Evolutionary conservation across 1,284 basidiomycete genomes (phyloP).

Genomic region (Boletus smithii): DNA sequence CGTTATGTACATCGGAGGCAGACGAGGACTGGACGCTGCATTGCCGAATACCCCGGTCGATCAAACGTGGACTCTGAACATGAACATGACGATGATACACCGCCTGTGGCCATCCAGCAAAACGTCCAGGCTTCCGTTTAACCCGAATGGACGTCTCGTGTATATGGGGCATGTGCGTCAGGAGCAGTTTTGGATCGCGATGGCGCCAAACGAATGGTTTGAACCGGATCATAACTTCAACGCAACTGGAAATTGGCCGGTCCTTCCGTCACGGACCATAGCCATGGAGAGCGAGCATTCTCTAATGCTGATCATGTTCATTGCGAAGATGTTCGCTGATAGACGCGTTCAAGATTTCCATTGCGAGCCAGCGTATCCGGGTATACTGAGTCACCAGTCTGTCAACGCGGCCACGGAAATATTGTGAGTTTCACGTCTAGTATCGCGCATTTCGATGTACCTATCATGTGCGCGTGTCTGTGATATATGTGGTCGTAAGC

Average conservation of each 20-base stretch:
- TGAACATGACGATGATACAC: neutral
- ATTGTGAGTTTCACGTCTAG: neutral
- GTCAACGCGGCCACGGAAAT: neutral
- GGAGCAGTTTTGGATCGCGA: neutral
- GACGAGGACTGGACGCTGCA: neutral
- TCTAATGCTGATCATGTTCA: slow-evolving; percentile 1
- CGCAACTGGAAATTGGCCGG: neutral
- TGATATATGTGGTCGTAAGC: neutral
- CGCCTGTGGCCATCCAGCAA: neutral
- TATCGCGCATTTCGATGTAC: neutral
- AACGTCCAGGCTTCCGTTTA: neutral
- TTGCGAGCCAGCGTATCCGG: neutral
- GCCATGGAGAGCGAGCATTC: neutral
- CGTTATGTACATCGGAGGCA: neutral
- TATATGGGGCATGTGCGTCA: neutral
- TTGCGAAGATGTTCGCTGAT: neutral
- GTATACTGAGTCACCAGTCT: neutral
- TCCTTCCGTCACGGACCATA: neutral
- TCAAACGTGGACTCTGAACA: too few relatives aligned
- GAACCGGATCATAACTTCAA: neutral
- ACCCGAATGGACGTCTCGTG: neutral
- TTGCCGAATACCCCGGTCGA: neutral
- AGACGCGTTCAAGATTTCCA: neutral
- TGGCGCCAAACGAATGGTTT: neutral
- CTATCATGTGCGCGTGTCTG: neutral